These are phyloP conservation scores for Saksenaea oblongispora DNA, from an alignment of 371 early-diverging fungal species.

Conservation along the genomic window DNA sequence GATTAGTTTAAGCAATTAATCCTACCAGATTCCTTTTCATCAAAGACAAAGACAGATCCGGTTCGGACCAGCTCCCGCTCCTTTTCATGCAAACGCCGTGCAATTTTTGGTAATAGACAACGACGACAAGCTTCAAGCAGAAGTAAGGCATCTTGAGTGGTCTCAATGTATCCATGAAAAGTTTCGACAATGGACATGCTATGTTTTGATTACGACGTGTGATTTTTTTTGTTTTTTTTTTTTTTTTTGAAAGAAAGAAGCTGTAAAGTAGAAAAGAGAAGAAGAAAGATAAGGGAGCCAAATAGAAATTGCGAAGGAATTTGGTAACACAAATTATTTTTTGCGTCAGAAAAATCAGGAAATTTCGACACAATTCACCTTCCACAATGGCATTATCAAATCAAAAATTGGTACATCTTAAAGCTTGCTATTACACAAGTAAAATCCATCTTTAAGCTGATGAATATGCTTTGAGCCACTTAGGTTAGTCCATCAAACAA, in stretches of 20 bases:
- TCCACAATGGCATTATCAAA: too few species aligned
- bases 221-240: conserved; percentile 9
- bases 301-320: too few species aligned
- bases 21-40: conserved; percentile 73
- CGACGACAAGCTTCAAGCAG: conserved; percentile 78
- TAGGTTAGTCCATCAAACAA: too few species aligned
- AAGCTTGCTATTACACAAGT: too few species aligned
- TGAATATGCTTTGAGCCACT: too few species aligned
- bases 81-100: conserved; percentile 69
- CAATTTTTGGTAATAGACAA: conserved; percentile 63
- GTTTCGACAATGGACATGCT: conserved; percentile 59
- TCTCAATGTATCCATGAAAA: conserved; percentile 71
- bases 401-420: too few species aligned
- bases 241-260: conserved; percentile 7
- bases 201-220: neutral
- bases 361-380: too few species aligned
- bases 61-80: conserved; percentile 71
- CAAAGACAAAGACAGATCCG: conserved; percentile 79
- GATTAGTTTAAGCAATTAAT: neutral
- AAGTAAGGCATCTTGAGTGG: conserved; percentile 74
- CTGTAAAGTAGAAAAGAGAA: neutral
- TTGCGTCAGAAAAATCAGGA: too few species aligned
- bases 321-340: too few species aligned
- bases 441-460: too few species aligned
- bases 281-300: neutral